Conservation (phyloP, 352 stramenopile species). For the Pythium sp. region DNA sequence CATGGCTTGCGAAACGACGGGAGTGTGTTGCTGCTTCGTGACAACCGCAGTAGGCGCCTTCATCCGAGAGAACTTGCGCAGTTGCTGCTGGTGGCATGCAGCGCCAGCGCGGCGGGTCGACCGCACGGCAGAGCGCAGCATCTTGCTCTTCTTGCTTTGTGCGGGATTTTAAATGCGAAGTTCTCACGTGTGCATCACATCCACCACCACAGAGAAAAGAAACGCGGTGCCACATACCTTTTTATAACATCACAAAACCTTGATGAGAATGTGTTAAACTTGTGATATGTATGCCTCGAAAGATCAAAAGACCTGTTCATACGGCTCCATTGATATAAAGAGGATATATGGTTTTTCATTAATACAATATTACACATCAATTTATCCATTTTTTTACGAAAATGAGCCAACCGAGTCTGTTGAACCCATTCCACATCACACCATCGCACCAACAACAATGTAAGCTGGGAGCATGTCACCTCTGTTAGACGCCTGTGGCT, state of each 20-base stretch:
- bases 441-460: background rate
- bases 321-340: background rate
- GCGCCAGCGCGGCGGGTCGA: conserved; percentile 8
- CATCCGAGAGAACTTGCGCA: conserved; percentile 12
- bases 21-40: background rate
- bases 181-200: conserved; percentile 3
- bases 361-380: background rate
- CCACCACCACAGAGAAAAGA: conserved; percentile 4
- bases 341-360: background rate
- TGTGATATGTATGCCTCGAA: background rate
- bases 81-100: conserved; percentile 6
- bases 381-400: background rate
- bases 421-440: conserved; percentile 8
- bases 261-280: background rate
- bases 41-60: background rate
- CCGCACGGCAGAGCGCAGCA: conserved; percentile 15
- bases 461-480: background rate
- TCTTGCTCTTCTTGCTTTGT: conserved; percentile 1
- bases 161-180: background rate
- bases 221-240: background rate
- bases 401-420: background rate
- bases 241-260: background rate
- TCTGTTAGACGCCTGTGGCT: background rate
- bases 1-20: conserved; percentile 17
- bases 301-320: background rate